Evolutionary conservation across 306 rosid species (phyloP).

Genomic region (Senna siamea): DNA sequence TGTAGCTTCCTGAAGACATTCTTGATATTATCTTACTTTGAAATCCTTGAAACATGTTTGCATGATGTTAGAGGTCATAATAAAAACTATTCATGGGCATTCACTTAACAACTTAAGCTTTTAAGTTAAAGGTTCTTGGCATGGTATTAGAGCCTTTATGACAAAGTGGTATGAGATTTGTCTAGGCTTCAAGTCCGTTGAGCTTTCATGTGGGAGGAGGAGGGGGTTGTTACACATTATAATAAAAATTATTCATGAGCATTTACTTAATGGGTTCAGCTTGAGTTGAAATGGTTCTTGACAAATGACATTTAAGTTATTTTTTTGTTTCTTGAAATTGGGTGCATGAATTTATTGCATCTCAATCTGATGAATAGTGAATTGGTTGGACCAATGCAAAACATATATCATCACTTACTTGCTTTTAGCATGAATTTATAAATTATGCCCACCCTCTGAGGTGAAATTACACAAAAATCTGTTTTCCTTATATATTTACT

Average conservation of each 20-base stretch:
- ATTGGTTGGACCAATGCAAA: constrained; percentile 20
- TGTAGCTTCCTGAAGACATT: constrained; percentile 11
- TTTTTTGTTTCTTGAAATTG: constrained; percentile 23
- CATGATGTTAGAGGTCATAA: too few species aligned
- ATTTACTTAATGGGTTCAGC: too few species aligned
- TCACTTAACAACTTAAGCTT: too few species aligned
- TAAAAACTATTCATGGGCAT: too few species aligned
- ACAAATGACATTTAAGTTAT: constrained; percentile 9
- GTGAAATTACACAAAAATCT: constrained; percentile 25
- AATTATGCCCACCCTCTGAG: constrained; percentile 11
- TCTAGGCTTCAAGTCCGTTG: too few species aligned
- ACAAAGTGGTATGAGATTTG: too few species aligned
- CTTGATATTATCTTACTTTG: neutral
- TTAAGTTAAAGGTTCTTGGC: too few species aligned
- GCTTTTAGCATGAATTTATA: constrained; percentile 24
- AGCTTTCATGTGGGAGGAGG: too few species aligned
- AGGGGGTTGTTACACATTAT: too few species aligned
- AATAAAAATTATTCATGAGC: too few species aligned
- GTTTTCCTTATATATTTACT: constrained; percentile 13
- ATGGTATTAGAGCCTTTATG: too few species aligned
- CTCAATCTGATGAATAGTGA: neutral
- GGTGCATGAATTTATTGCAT: constrained; percentile 9
- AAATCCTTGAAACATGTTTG: neutral
- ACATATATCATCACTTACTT: neutral
- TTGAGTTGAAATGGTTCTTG: too few species aligned